A percentile compares a stretch with the other conserved stretches of the same genome.
phyloP scores from a whole-genome alignment of 192 early-diverging fungal genomes.

The Coemansia sp. region DNA sequence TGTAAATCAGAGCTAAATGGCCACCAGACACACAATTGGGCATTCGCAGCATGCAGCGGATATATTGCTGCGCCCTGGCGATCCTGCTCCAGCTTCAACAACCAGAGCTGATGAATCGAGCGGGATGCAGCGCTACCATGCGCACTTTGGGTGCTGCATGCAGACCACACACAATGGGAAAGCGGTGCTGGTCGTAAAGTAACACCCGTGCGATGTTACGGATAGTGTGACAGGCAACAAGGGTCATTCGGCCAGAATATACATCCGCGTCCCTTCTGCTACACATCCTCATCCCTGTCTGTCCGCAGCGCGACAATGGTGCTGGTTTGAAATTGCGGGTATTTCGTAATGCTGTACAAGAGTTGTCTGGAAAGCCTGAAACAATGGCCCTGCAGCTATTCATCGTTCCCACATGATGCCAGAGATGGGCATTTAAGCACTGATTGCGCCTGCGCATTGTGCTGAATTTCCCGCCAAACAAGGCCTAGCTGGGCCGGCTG shows the following conservation, averaged over 20 bases:
- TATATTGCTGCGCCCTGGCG: constrained; percentile 6
- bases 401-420: constrained; percentile 7
- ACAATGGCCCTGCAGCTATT: constrained; percentile 8
- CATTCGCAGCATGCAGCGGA: background rate
- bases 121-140: background rate
- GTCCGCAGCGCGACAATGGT: constrained; percentile 1
- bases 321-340: constrained; percentile 6
- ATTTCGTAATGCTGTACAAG: constrained; percentile 1
- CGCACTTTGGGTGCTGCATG: constrained; percentile 5
- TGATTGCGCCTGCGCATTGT: constrained; percentile 3
- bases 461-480: background rate
- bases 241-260: background rate
- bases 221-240: background rate
- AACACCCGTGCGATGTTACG: background rate
- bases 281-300: background rate
- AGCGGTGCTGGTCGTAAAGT: background rate
- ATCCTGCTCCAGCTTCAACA: background rate
- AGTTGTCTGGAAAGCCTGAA: background rate
- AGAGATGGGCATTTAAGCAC: constrained; percentile 8
- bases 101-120: constrained; percentile 1
- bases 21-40: background rate
- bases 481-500: background rate
- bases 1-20: background rate
- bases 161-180: background rate
- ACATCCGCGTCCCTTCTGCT: background rate